Base-by-base conservation (phyloP, 1,139 yeast species). In the Debaryomyces singareniensis region DNA sequence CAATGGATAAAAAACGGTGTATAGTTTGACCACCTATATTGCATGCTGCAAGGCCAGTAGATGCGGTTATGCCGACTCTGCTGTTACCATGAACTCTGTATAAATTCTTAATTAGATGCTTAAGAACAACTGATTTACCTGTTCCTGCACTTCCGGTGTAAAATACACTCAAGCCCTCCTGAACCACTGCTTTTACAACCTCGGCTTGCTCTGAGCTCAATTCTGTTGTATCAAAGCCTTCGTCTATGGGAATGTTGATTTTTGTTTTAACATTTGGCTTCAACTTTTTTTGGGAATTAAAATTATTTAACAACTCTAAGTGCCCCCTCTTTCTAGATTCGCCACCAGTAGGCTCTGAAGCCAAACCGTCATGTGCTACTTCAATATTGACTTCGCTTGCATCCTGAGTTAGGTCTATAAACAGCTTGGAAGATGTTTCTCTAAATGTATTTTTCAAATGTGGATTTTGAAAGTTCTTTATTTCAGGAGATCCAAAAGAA, bases 1-100 rank as follows among this genome's bases (percentile, higher is more conserved):
- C 95, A 31, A 86, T 68, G 1, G 91, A 86, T 1, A 89, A 68
- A 59, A 78, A 84, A 39, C 81, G 67, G 49, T 85, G 91, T 22
- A 87, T 58, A 0, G 96, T 87, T 22, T 68, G 71, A 12, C 96
- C 96, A 1, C 87, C 91, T 43, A 87, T 78, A 45, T 82, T 85
- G 26, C 84, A 75, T 0, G 95, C 96, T 0, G 96, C 96, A 42
- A 87, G 58, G 1, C 96, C 97, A 0, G 96, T 86, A 0, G 95
- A 83, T 0, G 96, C 96, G 2, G 95, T 82, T 2, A 87, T 76
- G 0, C 91, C 95, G 3, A 87, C 81, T 1, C 63, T 55, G 7
- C 61, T 62, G 2, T 53, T 45, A 2, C 75, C 74, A 40, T 57
- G 52, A 14, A 42, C 49, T 32, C 61, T 51, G 27, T 63, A 55